Conservation (phyloP, 169 alveolate genomes). For the Eimeria sp. region DNA sequence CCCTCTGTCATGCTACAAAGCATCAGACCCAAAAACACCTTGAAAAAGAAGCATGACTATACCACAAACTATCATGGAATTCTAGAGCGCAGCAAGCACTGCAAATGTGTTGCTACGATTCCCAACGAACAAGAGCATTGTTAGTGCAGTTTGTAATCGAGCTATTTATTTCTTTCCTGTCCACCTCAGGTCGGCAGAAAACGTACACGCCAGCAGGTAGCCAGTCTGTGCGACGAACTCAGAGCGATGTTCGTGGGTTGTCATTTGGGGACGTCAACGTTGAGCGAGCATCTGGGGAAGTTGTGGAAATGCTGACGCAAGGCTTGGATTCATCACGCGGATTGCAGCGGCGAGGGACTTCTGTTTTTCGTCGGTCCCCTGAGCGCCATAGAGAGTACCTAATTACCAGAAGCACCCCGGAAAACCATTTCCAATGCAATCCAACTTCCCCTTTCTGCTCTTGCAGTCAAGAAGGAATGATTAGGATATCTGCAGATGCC, state of each 20-base stretch:
- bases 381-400: neutral
- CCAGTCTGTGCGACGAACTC: neutral
- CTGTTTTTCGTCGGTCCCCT: conserved; percentile 16
- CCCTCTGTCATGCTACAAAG: conserved; percentile 11
- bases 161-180: neutral
- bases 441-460: neutral
- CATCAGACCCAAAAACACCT: neutral
- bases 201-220: neutral
- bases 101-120: neutral
- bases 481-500: neutral
- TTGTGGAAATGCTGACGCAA: neutral
- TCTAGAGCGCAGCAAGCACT: neutral
- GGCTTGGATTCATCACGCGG: neutral
- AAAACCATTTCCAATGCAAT: neutral
- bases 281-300: neutral
- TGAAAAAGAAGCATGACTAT: neutral
- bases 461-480: neutral
- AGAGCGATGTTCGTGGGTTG: neutral
- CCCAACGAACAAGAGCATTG: neutral
- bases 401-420: conserved; percentile 30
- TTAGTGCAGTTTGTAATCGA: neutral
- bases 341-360: neutral
- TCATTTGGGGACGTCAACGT: neutral
- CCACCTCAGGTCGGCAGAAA: conserved; percentile 44
- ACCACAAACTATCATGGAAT: neutral